These are phyloP conservation scores for Scleroderma citrinum DNA, from an alignment of 768 basidiomycete species.

Conservation along the genomic window DNA sequence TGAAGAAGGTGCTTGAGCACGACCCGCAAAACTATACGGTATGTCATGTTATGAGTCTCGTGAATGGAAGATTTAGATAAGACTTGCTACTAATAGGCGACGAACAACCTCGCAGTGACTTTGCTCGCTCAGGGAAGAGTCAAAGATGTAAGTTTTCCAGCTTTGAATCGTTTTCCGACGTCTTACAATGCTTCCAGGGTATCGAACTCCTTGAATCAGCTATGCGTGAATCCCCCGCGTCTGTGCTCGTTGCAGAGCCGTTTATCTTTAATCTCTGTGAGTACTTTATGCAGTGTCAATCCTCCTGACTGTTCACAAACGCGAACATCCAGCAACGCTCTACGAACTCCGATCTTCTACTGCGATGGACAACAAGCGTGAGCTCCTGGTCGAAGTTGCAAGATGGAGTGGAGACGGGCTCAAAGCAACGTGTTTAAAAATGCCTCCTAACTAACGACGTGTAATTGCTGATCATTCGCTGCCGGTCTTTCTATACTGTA, in stretches of 20 bases:
- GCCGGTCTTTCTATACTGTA: no score
- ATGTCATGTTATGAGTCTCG: constrained; percentile 12
- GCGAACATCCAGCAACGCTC: constrained; percentile 52
- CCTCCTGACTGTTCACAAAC: neutral
- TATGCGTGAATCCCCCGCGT: constrained; percentile 58
- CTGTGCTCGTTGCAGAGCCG: constrained; percentile 71
- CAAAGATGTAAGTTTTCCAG: constrained; percentile 48
- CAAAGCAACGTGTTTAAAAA: constrained; percentile 69
- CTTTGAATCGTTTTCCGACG: neutral
- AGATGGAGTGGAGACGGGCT: constrained; percentile 86
- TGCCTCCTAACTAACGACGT: constrained; percentile 62
- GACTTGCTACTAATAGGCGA: constrained; percentile 40
- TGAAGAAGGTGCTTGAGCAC: constrained; percentile 40
- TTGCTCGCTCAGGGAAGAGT: constrained; percentile 65
- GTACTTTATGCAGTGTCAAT: constrained; percentile 13
- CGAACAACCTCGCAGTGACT: constrained; percentile 73
- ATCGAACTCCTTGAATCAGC: constrained; percentile 65
- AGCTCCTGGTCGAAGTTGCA: constrained; percentile 67
- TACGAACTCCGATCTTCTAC: constrained; percentile 75
- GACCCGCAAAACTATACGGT: constrained; percentile 61
- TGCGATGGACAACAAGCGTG: constrained; percentile 71
- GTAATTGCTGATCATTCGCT: no score
- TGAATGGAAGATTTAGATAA: no score
- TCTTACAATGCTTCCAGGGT: constrained; percentile 36
- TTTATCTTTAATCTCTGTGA: constrained; percentile 81